Conservation (phyloP, 306 rosid genomes). For the Vigna unguiculata region DNA sequence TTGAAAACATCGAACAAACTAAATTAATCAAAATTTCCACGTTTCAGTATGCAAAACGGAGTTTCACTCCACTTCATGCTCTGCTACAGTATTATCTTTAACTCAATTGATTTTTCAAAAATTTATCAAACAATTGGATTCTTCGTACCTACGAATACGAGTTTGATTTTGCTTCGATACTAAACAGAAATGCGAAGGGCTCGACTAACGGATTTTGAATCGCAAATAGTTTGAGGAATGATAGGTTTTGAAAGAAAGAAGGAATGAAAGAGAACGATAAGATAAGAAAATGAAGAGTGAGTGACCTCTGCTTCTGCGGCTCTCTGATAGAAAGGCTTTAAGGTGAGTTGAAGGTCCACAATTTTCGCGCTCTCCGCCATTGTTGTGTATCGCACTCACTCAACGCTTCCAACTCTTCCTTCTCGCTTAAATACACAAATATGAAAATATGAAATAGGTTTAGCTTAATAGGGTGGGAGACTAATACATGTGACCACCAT, state of each 20-base stretch:
- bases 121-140: neutral
- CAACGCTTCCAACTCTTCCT: no score
- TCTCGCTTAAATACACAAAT: no score
- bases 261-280: neutral
- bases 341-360: constrained; percentile 44
- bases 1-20: neutral
- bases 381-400: neutral
- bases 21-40: neutral
- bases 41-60: neutral
- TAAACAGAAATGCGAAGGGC: neutral
- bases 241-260: neutral
- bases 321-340: constrained; percentile 77
- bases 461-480: no score
- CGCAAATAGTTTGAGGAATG: no score
- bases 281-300: neutral
- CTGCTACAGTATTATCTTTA: neutral
- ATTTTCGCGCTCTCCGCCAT: constrained; percentile 61
- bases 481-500: no score
- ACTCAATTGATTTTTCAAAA: neutral
- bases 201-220: neutral
- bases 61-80: neutral
- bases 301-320: constrained; percentile 85
- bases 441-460: no score
- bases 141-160: neutral
- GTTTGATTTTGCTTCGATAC: neutral